Conservation (phyloP, 2,329 filamentous ascomycete genomes). For the Salinomyces thailandicus region DNA sequence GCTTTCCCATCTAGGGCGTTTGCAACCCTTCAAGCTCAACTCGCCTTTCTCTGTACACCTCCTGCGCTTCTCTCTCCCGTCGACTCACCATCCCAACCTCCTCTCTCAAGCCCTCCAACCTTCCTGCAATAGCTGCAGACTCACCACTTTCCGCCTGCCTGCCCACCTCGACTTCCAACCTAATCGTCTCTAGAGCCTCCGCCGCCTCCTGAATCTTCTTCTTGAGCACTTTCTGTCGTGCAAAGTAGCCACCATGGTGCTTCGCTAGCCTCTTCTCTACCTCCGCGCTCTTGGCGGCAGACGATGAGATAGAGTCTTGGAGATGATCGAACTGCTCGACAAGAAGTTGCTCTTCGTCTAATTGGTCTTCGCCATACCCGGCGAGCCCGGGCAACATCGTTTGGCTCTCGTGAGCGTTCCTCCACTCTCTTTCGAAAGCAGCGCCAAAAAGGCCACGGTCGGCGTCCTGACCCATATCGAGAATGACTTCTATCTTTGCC, state of each 20-base stretch:
- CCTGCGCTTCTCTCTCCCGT: slow-evolving; percentile 83
- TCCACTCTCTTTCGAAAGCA: slow-evolving; percentile 35
- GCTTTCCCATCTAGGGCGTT: too few species aligned
- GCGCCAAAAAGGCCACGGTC: slow-evolving; percentile 35
- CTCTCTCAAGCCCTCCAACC: slow-evolving; percentile 66
- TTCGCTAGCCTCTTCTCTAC: slow-evolving; percentile 87
- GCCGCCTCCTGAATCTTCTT: slow-evolving; percentile 70
- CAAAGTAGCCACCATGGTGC: slow-evolving; percentile 81
- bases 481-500: slow-evolving; percentile 65
- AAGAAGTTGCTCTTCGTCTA: slow-evolving; percentile 57
- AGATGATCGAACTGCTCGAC: slow-evolving; percentile 63
- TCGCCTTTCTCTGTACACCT: slow-evolving; percentile 63
- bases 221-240: slow-evolving; percentile 68
- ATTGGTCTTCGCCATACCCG: slow-evolving; percentile 62
- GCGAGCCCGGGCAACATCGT: slow-evolving; percentile 63
- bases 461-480: slow-evolving; percentile 49
- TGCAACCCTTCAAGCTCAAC: slow-evolving; percentile 52
- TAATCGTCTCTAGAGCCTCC: slow-evolving; percentile 62
- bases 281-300: slow-evolving; percentile 73
- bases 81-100: slow-evolving; percentile 72
- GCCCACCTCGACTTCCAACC: slow-evolving; percentile 61
- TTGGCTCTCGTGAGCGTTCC: slow-evolving; percentile 34
- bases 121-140: slow-evolving; percentile 59
- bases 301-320: slow-evolving; percentile 60
- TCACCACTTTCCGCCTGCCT: slow-evolving; percentile 68